Conservation (phyloP, 2,329 filamentous ascomycete species). For the Penicillium sp. region DNA sequence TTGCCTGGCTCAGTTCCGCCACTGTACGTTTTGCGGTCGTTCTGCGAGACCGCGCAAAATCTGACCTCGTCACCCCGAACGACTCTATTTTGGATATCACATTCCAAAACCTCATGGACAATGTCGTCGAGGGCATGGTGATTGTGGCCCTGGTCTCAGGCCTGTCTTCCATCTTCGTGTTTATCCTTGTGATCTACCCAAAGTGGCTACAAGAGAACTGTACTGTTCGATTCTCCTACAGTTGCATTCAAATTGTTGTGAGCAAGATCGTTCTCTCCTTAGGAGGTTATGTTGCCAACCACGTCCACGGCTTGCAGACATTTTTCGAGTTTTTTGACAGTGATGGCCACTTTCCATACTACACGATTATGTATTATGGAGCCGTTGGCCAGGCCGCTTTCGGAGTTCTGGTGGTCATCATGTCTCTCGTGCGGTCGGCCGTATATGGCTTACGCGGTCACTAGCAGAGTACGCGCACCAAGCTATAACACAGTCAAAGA, state of each 20-base stretch:
- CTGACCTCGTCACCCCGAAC: not conserved
- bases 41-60: not conserved
- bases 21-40: too few relatives aligned
- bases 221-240: conserved; percentile 1
- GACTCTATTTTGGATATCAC: conserved; percentile 1
- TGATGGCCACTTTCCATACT: too few relatives aligned
- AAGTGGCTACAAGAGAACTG: conserved; percentile 3
- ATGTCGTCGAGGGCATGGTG: conserved; percentile 2
- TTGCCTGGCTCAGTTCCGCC: not conserved
- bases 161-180: conserved; percentile 5
- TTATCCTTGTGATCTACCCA: not conserved
- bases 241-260: too few relatives aligned
- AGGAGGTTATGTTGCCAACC: conserved; percentile 3
- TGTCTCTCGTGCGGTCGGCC: not conserved
- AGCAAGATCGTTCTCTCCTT: conserved; percentile 1
- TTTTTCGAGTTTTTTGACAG: conserved; percentile 5
- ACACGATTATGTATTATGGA: conserved; percentile 15
- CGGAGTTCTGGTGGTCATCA: conserved; percentile 2
- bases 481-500: too few relatives aligned
- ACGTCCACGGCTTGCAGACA: conserved; percentile 4
- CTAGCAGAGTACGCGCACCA: too few relatives aligned
- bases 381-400: conserved; percentile 6
- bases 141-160: conserved; percentile 2
- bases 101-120: too few relatives aligned
- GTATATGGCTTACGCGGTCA: too few relatives aligned